A percentile compares a stretch with the other conserved stretches of the same genome.
These are phyloP conservation scores for Stellera chamaejasme DNA, from an alignment of 345 rosid genomes.

Conservation along the genomic window DNA sequence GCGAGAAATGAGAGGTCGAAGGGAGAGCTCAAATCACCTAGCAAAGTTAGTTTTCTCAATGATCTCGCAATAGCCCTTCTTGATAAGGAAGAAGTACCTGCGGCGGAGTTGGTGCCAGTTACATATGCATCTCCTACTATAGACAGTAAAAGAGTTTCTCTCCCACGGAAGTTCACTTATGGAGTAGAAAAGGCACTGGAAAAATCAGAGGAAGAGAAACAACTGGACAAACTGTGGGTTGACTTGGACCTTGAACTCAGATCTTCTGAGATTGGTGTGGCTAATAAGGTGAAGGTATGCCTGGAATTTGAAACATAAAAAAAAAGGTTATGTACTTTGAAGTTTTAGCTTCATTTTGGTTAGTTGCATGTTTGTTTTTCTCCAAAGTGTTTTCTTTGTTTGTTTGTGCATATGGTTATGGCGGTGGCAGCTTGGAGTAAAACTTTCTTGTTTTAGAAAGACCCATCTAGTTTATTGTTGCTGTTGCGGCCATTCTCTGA, in stretches of 20 bases:
- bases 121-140: too few relatives aligned
- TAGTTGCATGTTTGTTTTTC: neutral
- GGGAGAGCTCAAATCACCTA: too few relatives aligned
- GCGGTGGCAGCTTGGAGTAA: neutral
- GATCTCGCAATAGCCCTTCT: too few relatives aligned
- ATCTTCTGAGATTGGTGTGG: conserved; percentile 17
- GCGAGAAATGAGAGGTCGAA: too few relatives aligned
- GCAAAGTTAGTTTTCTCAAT: too few relatives aligned
- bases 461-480: too few relatives aligned
- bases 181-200: conserved; percentile 32
- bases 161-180: conserved; percentile 33
- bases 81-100: too few relatives aligned
- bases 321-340: neutral
- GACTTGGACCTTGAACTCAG: conserved; percentile 38
- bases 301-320: neutral
- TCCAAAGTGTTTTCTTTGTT: neutral
- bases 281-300: conserved; percentile 22
- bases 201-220: conserved; percentile 41
- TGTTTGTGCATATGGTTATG: neutral
- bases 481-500: too few relatives aligned
- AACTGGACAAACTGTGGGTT: conserved; percentile 42
- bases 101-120: too few relatives aligned
- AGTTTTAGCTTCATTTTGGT: neutral
- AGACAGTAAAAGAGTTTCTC: neutral
- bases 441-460: neutral